Evolutionary conservation across 176 grass and related monocot species (phyloP).

Genomic region (Miscanthus lutarioriparius): DNA sequence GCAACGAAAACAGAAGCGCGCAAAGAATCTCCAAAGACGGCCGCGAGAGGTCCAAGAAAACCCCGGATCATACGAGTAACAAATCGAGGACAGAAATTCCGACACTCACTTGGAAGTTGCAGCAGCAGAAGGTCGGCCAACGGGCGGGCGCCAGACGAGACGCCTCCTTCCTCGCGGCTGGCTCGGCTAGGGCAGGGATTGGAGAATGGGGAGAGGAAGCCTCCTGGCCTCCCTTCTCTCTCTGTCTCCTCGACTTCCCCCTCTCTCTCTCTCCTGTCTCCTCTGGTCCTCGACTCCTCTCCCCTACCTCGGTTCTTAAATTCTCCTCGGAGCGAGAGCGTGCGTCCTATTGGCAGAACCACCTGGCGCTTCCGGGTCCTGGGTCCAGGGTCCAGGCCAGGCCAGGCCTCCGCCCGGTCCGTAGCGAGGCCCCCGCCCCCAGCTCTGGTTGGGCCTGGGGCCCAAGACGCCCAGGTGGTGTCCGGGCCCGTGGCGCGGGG

Average conservation of each 20-base stretch:
- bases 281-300: not conserved
- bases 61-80: not conserved
- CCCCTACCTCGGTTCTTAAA: slow-evolving; percentile 39
- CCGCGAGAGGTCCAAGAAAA: not conserved
- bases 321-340: slow-evolving; percentile 39
- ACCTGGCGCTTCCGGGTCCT: slow-evolving; percentile 1
- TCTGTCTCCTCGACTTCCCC: not conserved
- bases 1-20: not conserved
- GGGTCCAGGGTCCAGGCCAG: not conserved
- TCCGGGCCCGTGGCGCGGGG: not conserved
- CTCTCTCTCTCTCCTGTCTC: not conserved
- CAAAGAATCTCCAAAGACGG: not conserved
- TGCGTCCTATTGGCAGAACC: slow-evolving; percentile 38
- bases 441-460: not conserved
- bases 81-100: not conserved
- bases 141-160: not conserved
- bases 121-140: not conserved
- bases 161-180: not conserved
- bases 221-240: not conserved
- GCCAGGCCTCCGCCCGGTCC: not conserved
- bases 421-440: not conserved
- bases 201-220: slow-evolving; percentile 22
- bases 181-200: slow-evolving; percentile 14
- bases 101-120: slow-evolving; percentile 35
- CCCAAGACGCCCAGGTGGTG: not conserved